Evolutionary conservation across 2,329 filamentous ascomycete species (phyloP), one percentile per base, ranked within the genome.

Genomic region (Clonostachys solani): DNA sequence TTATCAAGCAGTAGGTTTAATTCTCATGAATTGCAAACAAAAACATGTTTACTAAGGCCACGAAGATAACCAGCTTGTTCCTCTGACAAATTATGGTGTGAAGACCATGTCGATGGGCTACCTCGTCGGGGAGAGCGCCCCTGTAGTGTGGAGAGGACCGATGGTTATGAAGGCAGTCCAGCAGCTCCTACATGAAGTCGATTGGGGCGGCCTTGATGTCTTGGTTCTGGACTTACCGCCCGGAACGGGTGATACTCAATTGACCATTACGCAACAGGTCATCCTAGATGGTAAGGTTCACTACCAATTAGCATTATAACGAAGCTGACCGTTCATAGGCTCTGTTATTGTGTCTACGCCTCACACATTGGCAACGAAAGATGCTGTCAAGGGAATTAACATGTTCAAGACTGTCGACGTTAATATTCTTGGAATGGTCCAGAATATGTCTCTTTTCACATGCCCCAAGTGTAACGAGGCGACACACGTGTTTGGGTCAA

Each of bases 61-160:
- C 18, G 15, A 52, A 89, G 82, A 87, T 56, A 91, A 92, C 59
- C 85, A 91, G 58, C 78, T 99, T 5, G 60, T 97, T 2, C 94
- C 94, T 0, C 71, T 99, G 19, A 91, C 88, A 18, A 96, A 95
- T 62, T 97, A 97, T 71, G 94, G 94, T 38, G 80, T 99, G 48
- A 95, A 95, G 68, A 95, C 91, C 47, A 99, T 99, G 94, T 96
- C 92, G 0, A 97, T 99, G 89, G 94, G 94, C 44, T 97, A 96
- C 54, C 78, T 99, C 1, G 83, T 96, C 2, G 81, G 81, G 17
- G 85, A 90, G 54, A 78, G 83, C 12, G 87, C 89, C 6, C 89
- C 92, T 0, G 87, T 99, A 15, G 92, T 94, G 33, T 99, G 94
- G 94, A 83, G 94, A 45, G 94, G 94, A 0, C 79, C 96, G 3